Percentiles rank a stretch among this genome's conserved stretches.
These are phyloP conservation scores for Eucalyptus cloeziana DNA, from an alignment of 345 rosid species.

Conservation along the genomic window DNA sequence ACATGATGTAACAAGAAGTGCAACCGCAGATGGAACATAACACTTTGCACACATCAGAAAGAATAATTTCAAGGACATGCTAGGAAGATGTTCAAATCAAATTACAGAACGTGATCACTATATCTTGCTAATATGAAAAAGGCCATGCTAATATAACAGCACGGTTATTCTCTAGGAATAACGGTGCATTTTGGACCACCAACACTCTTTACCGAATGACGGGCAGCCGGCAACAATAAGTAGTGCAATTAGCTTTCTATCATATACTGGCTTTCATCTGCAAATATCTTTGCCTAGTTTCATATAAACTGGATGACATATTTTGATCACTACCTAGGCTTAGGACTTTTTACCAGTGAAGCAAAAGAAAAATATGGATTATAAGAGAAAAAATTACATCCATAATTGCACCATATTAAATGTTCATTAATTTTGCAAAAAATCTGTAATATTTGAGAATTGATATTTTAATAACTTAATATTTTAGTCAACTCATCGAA, in stretches of 20 bases:
- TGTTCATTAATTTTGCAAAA: not conserved
- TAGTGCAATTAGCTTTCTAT: not conserved
- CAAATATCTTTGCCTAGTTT: not conserved
- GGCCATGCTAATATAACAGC: not conserved
- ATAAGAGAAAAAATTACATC: not conserved
- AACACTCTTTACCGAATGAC: not conserved
- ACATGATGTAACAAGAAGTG: not conserved
- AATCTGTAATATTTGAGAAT: not conserved
- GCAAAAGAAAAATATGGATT: not conserved
- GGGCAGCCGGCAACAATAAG: not conserved
- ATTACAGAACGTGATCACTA: not conserved
- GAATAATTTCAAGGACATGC: not conserved
- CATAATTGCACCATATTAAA: not conserved
- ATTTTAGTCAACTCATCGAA: not conserved
- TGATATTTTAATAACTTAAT: not conserved
- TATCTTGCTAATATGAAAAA: not conserved
- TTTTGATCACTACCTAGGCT: not conserved
- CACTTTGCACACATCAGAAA: not conserved
- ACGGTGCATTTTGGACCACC: not conserved
- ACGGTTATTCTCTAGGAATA: not conserved
- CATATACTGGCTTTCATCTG: not conserved
- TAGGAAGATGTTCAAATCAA: not conserved
- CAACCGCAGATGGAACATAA: not conserved
- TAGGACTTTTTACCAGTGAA: not conserved
- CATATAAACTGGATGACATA: not conserved